These are phyloP conservation scores for Agrocybe praecox DNA, from an alignment of 768 basidiomycete species.

Conservation along the genomic window DNA sequence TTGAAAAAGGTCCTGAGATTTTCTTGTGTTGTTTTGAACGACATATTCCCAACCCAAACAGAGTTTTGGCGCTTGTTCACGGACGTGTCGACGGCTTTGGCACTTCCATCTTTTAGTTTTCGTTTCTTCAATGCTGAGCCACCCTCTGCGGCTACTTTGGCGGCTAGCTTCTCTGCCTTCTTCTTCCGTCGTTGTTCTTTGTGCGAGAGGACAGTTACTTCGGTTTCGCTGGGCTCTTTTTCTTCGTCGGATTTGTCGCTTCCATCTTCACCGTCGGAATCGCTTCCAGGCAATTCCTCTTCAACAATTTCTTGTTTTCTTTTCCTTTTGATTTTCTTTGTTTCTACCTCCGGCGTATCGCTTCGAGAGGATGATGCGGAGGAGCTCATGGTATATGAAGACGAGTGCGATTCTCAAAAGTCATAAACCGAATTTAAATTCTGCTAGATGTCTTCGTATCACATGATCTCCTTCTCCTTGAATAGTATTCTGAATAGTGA, in stretches of 20 bases:
- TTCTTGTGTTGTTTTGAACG: constrained; percentile 84
- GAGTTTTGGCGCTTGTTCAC: constrained; percentile 74
- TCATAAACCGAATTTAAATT: too few relatives aligned
- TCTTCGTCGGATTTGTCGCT: neutral
- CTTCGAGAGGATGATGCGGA: constrained; percentile 33
- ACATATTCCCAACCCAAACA: constrained; percentile 94
- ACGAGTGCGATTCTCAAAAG: neutral
- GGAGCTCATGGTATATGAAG: constrained; percentile 7
- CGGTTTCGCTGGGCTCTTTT: constrained; percentile 18
- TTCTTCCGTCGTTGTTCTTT: constrained; percentile 70
- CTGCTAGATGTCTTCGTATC: too few relatives aligned
- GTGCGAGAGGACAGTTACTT: constrained; percentile 68
- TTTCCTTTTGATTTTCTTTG: constrained; percentile 31
- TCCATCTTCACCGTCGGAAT: constrained; percentile 13
- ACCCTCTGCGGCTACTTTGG: constrained; percentile 21
- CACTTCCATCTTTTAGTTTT: constrained; percentile 43
- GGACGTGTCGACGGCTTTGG: constrained; percentile 21
- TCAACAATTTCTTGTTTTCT: constrained; percentile 13
- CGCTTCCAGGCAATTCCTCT: neutral
- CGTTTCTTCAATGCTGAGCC: constrained; percentile 42
- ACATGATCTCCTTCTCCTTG: too few relatives aligned
- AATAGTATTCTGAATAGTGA: too few relatives aligned
- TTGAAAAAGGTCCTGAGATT: constrained; percentile 74
- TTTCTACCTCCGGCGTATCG: constrained; percentile 29
- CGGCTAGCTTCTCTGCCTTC: constrained; percentile 40